phyloP scores from a whole-genome alignment of 805 yeast genomes.

The Schwanniomyces vanrijiae region DNA sequence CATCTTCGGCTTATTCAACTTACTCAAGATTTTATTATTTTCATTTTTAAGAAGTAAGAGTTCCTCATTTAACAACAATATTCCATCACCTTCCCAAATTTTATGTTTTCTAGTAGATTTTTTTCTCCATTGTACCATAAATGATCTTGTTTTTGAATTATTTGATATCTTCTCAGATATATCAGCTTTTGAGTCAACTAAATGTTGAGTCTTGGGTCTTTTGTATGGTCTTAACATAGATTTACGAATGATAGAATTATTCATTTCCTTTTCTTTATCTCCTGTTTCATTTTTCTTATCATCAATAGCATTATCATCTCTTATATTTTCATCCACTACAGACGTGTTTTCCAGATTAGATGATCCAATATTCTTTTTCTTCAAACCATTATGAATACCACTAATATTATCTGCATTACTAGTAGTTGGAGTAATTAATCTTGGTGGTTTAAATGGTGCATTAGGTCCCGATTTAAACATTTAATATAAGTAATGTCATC shows the following conservation, averaged over 20 bases:
- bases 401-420: too few species aligned
- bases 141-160: conserved; percentile 6
- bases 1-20: conserved; percentile 18
- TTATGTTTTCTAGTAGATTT: conserved; percentile 75
- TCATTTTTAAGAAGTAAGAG: conserved; percentile 27
- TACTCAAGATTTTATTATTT: conserved; percentile 19
- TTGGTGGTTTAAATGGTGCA: conserved; percentile 56
- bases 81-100: conserved; percentile 95
- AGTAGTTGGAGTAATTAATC: conserved; percentile 15
- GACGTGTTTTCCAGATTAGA: not conserved
- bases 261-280: not conserved
- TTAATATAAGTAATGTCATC: not conserved
- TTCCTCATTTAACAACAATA: conserved; percentile 33
- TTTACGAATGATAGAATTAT: not conserved
- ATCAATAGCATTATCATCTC: not conserved
- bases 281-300: not conserved
- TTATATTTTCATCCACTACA: not conserved
- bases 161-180: not conserved
- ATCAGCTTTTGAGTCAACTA: conserved; percentile 1
- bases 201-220: not conserved
- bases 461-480: conserved; percentile 8
- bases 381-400: not conserved
- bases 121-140: conserved; percentile 65
- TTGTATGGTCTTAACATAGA: not conserved
- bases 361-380: not conserved